phyloP scores from a whole-genome alignment of 2,329 filamentous ascomycete genomes.

The Laburnicola sp. region DNA sequence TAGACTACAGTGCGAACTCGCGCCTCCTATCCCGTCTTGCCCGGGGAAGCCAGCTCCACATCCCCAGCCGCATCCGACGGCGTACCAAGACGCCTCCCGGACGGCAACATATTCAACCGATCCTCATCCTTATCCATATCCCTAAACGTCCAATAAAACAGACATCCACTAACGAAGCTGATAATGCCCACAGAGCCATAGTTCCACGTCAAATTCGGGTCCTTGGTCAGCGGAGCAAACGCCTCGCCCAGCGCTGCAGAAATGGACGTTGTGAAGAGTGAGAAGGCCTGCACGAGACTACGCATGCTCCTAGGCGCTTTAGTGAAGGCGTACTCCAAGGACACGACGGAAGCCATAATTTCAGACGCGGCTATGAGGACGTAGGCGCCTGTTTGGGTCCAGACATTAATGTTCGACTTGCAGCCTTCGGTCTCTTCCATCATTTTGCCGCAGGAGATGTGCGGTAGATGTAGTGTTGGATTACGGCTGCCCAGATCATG shows the following conservation, averaged over 20 bases:
- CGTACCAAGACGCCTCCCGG: slow-evolving; percentile 18
- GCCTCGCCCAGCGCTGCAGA: slow-evolving; percentile 37
- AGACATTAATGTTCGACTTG: slow-evolving; percentile 54
- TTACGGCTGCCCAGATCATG: slow-evolving; percentile 60
- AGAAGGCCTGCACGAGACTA: slow-evolving; percentile 43
- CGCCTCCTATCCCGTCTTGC: not conserved
- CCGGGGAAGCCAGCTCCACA: slow-evolving; percentile 9
- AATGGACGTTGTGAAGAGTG: slow-evolving; percentile 43
- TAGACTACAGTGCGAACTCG: too few species aligned
- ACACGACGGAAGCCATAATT: slow-evolving; percentile 68
- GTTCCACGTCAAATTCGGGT: slow-evolving; percentile 40
- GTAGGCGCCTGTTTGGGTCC: slow-evolving; percentile 56
- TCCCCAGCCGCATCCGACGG: slow-evolving; percentile 13
- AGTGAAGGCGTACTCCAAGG: slow-evolving; percentile 73
- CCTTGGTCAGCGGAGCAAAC: slow-evolving; percentile 31
- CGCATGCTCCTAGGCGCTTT: slow-evolving; percentile 70
- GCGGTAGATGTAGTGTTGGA: slow-evolving; percentile 58
- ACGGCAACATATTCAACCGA: slow-evolving; percentile 24
- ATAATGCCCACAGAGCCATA: slow-evolving; percentile 33
- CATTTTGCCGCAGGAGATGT: not conserved
- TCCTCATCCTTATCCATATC: slow-evolving; percentile 24
- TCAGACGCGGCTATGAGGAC: slow-evolving; percentile 61
- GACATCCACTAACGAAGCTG: slow-evolving; percentile 17
- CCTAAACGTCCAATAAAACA: slow-evolving; percentile 23
- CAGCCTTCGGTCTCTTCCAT: slow-evolving; percentile 41